Base-by-base conservation (phyloP, 2,329 filamentous ascomycete species). In the Sporothrix globosa region DNA sequence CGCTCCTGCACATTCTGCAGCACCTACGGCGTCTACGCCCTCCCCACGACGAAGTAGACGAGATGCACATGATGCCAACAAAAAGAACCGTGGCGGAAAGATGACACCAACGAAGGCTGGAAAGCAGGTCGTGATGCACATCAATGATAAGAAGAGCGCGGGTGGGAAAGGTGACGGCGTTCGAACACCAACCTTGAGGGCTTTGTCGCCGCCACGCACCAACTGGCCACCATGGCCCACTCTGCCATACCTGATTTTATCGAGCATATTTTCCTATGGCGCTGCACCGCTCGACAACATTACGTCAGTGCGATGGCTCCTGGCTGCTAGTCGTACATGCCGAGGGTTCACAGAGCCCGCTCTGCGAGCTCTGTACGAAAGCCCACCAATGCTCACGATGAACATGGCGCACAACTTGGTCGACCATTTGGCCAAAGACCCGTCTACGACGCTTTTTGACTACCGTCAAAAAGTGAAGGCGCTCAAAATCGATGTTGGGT, bases 381-480 rank as follows among this genome's bases (percentile, higher is more conserved):
- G 83, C 5, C 92, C 92, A 10, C 88, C 89, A 1, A 81, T 96
- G 58, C 83, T 86, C 71, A 80, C 76, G 48, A 75, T 80, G 69
- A 75, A 78, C 69, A 85, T 82, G 77, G 80, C 81, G 53, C 81
- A 80, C 73, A 79, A 79, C n/a, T 79, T 87, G 3, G 78, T 80
- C 48, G 75, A 82, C 34, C 80, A 90, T 48, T 83, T 96, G 10
- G 83, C 85, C n/a, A 80, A 82, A 19, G 82, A 86, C 24, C 82
- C 81, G 17, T 79, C 81, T 4, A 77, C 80, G 2, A 85, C 86
- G 1, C 77, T 78, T 2, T 84, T 87, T 73, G 89, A 91, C 73
- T 95, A 95, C 77, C 83, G 86, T 53, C 84, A 84, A 74, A 96
- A 93, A 81, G 84, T 96, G 66, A 87, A 90, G 76, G 83, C 86